phyloP scores from a whole-genome alignment of 495 filamentous ascomycete genomes.

The Tuber calosporum region DNA sequence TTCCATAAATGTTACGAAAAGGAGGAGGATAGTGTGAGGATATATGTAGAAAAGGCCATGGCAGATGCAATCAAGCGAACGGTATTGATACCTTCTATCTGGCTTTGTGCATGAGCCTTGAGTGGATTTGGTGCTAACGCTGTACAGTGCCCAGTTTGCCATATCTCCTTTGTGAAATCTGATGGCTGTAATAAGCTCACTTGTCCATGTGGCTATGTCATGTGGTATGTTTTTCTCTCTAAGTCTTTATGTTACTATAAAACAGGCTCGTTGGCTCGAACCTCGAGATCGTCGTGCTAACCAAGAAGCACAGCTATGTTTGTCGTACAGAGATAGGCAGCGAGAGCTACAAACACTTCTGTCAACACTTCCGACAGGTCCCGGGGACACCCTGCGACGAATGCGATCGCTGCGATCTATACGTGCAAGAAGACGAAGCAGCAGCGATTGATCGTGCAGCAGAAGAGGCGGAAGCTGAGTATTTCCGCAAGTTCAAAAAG shows the following conservation, averaged over 20 bases:
- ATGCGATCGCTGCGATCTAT: conserved; percentile 85
- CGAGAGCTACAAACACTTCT: conserved; percentile 82
- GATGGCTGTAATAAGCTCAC: conserved; percentile 93
- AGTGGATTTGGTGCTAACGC: background rate
- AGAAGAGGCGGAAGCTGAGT: conserved; percentile 71
- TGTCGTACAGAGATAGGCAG: conserved; percentile 43
- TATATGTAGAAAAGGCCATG: conserved; percentile 81
- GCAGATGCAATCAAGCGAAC: conserved; percentile 92
- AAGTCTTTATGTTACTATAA: background rate
- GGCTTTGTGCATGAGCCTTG: background rate
- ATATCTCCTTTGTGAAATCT: conserved; percentile 81
- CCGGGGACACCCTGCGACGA: conserved; percentile 63
- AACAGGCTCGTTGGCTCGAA: background rate
- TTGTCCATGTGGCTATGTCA: conserved; percentile 95
- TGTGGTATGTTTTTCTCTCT: conserved; percentile 83
- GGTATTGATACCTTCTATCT: conserved; percentile 9
- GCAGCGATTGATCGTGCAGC: conserved; percentile 65
- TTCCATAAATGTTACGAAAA: conserved; percentile 62
- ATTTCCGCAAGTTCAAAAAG: conserved; percentile 47
- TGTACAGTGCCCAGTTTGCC: conserved; percentile 66
- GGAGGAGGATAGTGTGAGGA: conserved; percentile 63
- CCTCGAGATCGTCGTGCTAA: background rate
- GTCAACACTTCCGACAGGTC: conserved; percentile 82
- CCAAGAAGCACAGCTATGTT: conserved; percentile 22
- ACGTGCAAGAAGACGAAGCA: conserved; percentile 79